These are phyloP conservation scores for Chytridium lagenaria DNA, from an alignment of 371 early-diverging fungal species.

Conservation along the genomic window DNA sequence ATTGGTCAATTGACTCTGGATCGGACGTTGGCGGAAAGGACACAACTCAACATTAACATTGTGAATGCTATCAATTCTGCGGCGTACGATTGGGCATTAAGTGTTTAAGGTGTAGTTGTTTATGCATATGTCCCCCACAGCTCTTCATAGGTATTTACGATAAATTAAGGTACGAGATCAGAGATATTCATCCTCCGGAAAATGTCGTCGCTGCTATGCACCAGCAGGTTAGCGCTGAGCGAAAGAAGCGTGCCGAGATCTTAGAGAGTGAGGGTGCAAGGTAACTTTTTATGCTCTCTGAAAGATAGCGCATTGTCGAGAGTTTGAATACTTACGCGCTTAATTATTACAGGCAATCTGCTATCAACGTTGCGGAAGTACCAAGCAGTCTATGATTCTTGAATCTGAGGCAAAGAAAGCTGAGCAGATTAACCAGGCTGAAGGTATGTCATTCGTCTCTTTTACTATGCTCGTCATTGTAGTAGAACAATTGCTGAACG, in stretches of 20 bases:
- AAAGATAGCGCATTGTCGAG: too few relatives aligned
- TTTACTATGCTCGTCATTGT: too few relatives aligned
- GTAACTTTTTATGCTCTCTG: too few relatives aligned
- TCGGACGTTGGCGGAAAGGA: constrained; percentile 92
- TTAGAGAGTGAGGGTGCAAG: constrained; percentile 88
- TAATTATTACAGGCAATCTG: constrained; percentile 84
- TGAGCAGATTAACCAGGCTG: constrained; percentile 89
- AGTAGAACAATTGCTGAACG: too few relatives aligned
- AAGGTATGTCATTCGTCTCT: too few relatives aligned
- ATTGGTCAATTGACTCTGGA: constrained; percentile 98
- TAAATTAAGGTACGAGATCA: constrained; percentile 49
- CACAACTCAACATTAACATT: constrained; percentile 90
- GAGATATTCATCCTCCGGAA: constrained; percentile 95
- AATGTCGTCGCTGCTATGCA: constrained; percentile 98
- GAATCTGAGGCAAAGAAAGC: constrained; percentile 92
- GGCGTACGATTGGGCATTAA: constrained; percentile 93
- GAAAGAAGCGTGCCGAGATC: constrained; percentile 96
- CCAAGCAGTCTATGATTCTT: constrained; percentile 89
- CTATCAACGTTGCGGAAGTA: constrained; percentile 98
- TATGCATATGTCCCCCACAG: constrained; percentile 31
- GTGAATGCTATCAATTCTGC: constrained; percentile 95
- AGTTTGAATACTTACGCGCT: too few relatives aligned
- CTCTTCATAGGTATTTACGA: not conserved
- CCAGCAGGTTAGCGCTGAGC: constrained; percentile 91
- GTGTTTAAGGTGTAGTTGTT: constrained; percentile 73